Evolutionary conservation across 2,329 filamentous ascomycete genomes (phyloP), one percentile per base, ranked within the genome.

Genomic region (Penicillium sp.): DNA sequence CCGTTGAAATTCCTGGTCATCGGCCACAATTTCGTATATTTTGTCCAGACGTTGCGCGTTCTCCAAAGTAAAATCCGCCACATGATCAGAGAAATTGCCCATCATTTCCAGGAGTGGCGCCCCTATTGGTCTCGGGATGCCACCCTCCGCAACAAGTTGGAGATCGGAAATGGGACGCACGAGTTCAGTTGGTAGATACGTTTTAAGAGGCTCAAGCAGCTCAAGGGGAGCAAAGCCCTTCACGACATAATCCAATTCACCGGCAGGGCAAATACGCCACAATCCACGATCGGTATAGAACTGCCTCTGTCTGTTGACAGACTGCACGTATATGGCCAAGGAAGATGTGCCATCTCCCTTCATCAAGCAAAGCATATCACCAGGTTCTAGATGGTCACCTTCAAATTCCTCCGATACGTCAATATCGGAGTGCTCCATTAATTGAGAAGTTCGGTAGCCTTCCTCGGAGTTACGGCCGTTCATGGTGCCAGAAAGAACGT

Each of bases 241-340:
- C 10, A 83, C 69, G 9, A 77, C 72, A 60, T 79, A 83, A 42
- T 76, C 73, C 7, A 82, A 65, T 29, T 69, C 63, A 18, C 60
- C 65, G 4, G 73, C 63, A 7, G 58, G 60, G 31, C 66, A 68
- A 18, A 75, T 62, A 5, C 74, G 67, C 75, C 75, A 77, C 59
- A 76, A 74, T 7, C 75, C 75, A 52, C 69, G 61, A 9, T 62
- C 58, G 2, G 71, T 74, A 44, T 77, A 77, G 41, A 77, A 76
- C 45, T 77, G 74, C 47, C 69, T 68, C 45, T 75, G 73, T 45
- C 69, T 70, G 18, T 70, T 65, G 24, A 76, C 45, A 0, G 74
- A 74, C 21, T 68, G 69, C 16, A 76, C 66, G 51, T 77, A 77
- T 6, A 77, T 67, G 10, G 69, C 71, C 29, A 72, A 64, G 26